A percentile compares a stretch with the other conserved stretches of the same genome.
Conservation (phyloP, 2,329 filamentous ascomycete genomes). For the Alternaria longipes region DNA sequence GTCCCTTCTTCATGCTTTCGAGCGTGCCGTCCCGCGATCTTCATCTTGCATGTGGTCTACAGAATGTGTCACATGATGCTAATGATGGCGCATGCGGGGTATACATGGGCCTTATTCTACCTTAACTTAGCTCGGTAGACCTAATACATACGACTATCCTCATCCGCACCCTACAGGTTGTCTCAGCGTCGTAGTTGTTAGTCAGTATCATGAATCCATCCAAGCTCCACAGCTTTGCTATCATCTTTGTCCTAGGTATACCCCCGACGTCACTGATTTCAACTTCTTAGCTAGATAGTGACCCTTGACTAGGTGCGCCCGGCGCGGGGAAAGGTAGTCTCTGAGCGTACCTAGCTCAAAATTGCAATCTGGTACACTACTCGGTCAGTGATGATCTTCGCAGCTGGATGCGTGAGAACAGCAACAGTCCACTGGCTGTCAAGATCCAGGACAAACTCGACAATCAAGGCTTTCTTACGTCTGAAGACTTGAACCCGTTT, state of each 20-base stretch:
- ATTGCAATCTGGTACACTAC: conserved; percentile 2
- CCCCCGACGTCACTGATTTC: background rate
- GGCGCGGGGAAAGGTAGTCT: conserved; percentile 7
- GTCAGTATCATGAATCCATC: background rate
- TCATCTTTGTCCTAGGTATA: conserved; percentile 7
- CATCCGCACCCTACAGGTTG: background rate
- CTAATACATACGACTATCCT: too few species aligned
- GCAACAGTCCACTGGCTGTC: background rate
- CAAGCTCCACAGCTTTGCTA: background rate
- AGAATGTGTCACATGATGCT: too few species aligned
- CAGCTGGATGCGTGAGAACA: conserved; percentile 6
- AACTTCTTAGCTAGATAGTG: background rate
- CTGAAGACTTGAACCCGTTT: conserved; percentile 3
- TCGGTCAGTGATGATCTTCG: conserved; percentile 3
- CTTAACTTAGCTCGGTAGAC: too few species aligned
- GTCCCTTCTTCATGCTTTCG: background rate
- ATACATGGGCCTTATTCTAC: too few species aligned
- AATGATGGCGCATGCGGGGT: too few species aligned
- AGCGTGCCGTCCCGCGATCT: background rate
- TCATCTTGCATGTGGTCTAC: background rate
- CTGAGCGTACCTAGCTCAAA: background rate
- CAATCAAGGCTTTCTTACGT: conserved; percentile 7
- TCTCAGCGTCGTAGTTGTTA: background rate
- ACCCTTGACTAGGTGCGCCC: background rate
- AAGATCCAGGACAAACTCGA: conserved; percentile 10